Percentiles rank a stretch among this genome's conserved stretches.
Evolutionary conservation across 441 rosid species (phyloP).

Genomic region (Populus hybrid): DNA sequence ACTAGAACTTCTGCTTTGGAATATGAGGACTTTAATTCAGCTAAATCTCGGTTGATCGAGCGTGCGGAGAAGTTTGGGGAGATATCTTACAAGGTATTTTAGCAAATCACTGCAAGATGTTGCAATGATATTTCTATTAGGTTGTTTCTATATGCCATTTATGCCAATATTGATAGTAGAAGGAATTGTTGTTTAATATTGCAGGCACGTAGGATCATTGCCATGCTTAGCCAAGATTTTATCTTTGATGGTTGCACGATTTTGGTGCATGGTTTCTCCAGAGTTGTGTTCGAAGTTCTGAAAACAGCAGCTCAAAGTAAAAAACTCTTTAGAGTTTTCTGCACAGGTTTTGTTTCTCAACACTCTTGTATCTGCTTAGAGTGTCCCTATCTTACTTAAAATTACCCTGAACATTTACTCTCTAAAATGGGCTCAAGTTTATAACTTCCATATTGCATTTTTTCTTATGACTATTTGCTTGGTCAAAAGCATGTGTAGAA

Average conservation of each 20-base stretch:
- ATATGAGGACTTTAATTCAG: conserved; percentile 84
- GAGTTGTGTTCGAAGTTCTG: conserved; percentile 79
- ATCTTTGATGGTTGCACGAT: conserved; percentile 95
- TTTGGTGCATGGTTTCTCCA: conserved; percentile 91
- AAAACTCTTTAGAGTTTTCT: conserved; percentile 54
- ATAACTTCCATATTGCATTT: not conserved
- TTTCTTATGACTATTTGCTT: not conserved
- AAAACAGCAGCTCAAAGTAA: conserved; percentile 69
- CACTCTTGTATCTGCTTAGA: conserved; percentile 8
- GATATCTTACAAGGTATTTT: conserved; percentile 71
- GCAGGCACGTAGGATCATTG: conserved; percentile 81
- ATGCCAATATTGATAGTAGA: not conserved
- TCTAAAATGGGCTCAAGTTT: not conserved
- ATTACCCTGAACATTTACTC: not conserved
- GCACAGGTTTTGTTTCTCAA: conserved; percentile 40
- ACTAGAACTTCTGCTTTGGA: conserved; percentile 87
- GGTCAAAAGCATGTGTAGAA: not conserved
- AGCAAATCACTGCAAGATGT: not conserved
- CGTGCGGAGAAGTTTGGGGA: conserved; percentile 96
- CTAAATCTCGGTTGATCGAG: conserved; percentile 76
- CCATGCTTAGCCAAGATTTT: conserved; percentile 85
- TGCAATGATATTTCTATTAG: not conserved
- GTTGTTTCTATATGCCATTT: not conserved
- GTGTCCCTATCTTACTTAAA: not conserved
- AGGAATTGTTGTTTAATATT: conserved; percentile 1